Conservation (phyloP, 768 basidiomycete genomes). For the Psilocybe cubensis region DNA sequence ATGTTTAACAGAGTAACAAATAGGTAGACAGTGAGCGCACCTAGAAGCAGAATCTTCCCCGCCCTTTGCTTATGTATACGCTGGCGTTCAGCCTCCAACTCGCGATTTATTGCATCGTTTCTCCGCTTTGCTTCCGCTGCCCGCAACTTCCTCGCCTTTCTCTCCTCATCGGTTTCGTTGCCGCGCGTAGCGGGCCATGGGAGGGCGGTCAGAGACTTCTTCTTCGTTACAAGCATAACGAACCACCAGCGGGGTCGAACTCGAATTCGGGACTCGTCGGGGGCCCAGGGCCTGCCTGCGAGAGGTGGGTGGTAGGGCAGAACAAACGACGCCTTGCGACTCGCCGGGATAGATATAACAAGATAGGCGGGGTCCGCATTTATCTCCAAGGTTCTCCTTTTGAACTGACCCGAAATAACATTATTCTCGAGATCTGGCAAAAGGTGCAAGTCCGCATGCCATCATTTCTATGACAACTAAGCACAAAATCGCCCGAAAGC, state of each 20-base stretch:
- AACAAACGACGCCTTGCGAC: conserved; percentile 2
- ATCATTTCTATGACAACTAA: conserved; percentile 14
- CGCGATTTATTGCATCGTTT: conserved; percentile 61
- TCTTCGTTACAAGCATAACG: conserved; percentile 13
- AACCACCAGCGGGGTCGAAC: background rate
- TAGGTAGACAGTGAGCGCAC: conserved; percentile 33
- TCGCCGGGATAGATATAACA: conserved; percentile 18
- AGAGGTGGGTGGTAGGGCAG: background rate
- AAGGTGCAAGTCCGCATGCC: conserved; percentile 7
- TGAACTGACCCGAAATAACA: conserved; percentile 5
- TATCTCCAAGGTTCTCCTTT: conserved; percentile 13
- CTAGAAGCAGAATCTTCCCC: conserved; percentile 59
- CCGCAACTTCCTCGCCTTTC: conserved; percentile 38
- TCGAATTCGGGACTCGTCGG: background rate
- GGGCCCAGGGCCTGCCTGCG: conserved; percentile 4
- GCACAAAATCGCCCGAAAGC: conserved; percentile 3
- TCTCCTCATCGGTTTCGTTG: conserved; percentile 46
- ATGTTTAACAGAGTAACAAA: background rate
- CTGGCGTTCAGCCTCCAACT: conserved; percentile 49
- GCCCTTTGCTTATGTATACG: conserved; percentile 38
- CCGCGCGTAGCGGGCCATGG: conserved; percentile 32
- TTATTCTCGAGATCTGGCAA: conserved; percentile 9
- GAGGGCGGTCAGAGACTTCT: conserved; percentile 6
- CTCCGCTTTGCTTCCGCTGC: conserved; percentile 55
- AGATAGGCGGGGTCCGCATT: conserved; percentile 14